Base-by-base conservation (phyloP, 129 eudicot species). In the Smallanthus sonchifolius region DNA sequence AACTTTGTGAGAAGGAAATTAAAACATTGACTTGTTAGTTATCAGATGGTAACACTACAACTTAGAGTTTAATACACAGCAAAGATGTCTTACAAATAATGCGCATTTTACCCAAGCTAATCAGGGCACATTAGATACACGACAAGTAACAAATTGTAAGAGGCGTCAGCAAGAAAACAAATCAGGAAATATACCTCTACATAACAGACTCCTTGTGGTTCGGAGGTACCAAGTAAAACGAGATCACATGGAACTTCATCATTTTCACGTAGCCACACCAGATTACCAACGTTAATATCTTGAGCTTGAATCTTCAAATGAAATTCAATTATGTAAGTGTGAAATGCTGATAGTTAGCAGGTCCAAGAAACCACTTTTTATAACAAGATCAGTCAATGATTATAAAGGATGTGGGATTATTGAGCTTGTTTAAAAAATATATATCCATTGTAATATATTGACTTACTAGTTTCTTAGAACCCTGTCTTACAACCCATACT, bases 161-260 rank as follows among this genome's bases (percentile, higher is more conserved):
- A 67, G 14, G 54, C 16, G 48, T 13, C 47, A 37, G 17, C 59
- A 74, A 74, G 43, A 65, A 44, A 36, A 72, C 20, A 55, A 5
- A 60, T 2, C 51, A 51, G 15, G 16, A 14, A 70, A 55, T 51
- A 82, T 75, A 94, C 99, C 99, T 94, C 99, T 34, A 94, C 87
- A 72, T 90, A 88, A 69, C 99, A 94, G 45, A 90, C 81, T 52
- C 99, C 99, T 79, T 81, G 96, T 48, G 96, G 87, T 74, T 94
- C 99, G 6, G 97, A 89, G 34, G 97, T 86, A 73, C 99, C 99
- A 70, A 94, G 87, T 61, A 94, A 80, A 62, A 94, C 86, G 45
- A 94, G 93, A 84, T 94, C 99, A 84, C 97, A 94, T 56, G 99
- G 99, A 77, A 91, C 96, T 88, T 94, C 99, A 84, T 94, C 99